These are phyloP conservation scores for Yamadazyma spencermartinsiae DNA, from an alignment of 1,139 yeast genomes.

Conservation along the genomic window DNA sequence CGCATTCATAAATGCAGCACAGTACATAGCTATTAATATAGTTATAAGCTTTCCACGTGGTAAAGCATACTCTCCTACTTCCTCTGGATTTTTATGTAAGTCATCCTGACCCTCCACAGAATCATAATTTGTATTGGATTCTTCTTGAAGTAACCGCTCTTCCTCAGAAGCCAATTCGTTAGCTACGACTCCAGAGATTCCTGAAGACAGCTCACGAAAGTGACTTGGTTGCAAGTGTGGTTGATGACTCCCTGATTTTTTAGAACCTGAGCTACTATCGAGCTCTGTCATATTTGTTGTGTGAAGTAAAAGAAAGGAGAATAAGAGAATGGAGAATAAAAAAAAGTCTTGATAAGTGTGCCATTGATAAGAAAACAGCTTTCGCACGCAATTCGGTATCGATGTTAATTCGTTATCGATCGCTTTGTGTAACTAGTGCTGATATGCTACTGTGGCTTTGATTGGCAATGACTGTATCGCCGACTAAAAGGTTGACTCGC, in stretches of 20 bases:
- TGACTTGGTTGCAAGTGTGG: slow-evolving; percentile 24
- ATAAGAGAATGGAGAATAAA: no score
- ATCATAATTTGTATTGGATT: background rate
- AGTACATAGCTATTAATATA: slow-evolving; percentile 36
- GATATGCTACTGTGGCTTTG: no score
- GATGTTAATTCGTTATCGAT: no score
- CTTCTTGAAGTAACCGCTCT: slow-evolving; percentile 21
- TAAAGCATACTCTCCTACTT: slow-evolving; percentile 31
- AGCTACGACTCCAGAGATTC: slow-evolving; percentile 49
- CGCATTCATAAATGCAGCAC: slow-evolving; percentile 45
- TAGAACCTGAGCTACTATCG: no score
- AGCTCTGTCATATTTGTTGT: no score
- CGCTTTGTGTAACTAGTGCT: no score
- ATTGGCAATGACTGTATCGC: no score
- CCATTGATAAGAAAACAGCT: no score
- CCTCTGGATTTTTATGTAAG: slow-evolving; percentile 8
- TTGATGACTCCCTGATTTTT: background rate
- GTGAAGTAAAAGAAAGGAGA: no score
- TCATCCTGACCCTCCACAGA: slow-evolving; percentile 5
- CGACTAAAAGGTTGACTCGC: no score
- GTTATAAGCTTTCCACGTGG: slow-evolving; percentile 32
- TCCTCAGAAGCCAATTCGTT: slow-evolving; percentile 48
- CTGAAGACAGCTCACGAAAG: slow-evolving; percentile 40
- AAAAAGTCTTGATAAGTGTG: no score
- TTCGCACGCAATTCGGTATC: no score